Evolutionary conservation across 2,329 filamentous ascomycete species (phyloP).

Genomic region (Colletotrichum orchidophilum): DNA sequence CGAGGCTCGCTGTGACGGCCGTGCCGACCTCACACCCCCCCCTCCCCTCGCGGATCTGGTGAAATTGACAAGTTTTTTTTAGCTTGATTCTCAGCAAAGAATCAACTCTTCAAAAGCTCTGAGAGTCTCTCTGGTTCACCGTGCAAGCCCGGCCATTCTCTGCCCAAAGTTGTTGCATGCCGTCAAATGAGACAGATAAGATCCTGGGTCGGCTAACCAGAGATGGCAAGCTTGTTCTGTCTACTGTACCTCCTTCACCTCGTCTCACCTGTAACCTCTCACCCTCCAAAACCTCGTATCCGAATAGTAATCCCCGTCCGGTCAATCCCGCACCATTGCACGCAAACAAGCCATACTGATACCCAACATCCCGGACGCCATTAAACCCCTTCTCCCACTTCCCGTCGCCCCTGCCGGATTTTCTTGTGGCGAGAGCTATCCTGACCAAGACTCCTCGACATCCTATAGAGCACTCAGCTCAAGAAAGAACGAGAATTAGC

Average conservation of each 20-base stretch:
- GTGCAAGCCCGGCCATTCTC: not conserved
- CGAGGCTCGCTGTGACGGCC: not conserved
- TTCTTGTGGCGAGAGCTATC: too few relatives aligned
- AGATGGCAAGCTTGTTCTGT: not conserved
- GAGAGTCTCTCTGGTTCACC: not conserved
- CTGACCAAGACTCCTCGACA: too few relatives aligned
- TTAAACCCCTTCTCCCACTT: too few relatives aligned
- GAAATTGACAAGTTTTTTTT: not conserved
- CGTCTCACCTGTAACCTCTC: not conserved
- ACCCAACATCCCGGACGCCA: not conserved
- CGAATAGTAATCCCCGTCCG: not conserved
- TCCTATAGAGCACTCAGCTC: too few relatives aligned
- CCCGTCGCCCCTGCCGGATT: too few relatives aligned
- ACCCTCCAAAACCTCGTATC: conserved; percentile 16
- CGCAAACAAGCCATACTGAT: not conserved
- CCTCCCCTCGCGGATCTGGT: too few relatives aligned
- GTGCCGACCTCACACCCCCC: not conserved
- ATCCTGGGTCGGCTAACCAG: not conserved
- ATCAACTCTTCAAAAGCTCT: not conserved
- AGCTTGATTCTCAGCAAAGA: not conserved
- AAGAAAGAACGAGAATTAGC: not conserved
- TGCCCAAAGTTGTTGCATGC: not conserved
- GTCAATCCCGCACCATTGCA: not conserved
- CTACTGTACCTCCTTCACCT: not conserved
- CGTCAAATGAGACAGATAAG: not conserved